A percentile compares a stretch with the other conserved stretches of the same genome.
Evolutionary conservation across 2,329 filamentous ascomycete species (phyloP).

Genomic region (Atkinsonella texensis): DNA sequence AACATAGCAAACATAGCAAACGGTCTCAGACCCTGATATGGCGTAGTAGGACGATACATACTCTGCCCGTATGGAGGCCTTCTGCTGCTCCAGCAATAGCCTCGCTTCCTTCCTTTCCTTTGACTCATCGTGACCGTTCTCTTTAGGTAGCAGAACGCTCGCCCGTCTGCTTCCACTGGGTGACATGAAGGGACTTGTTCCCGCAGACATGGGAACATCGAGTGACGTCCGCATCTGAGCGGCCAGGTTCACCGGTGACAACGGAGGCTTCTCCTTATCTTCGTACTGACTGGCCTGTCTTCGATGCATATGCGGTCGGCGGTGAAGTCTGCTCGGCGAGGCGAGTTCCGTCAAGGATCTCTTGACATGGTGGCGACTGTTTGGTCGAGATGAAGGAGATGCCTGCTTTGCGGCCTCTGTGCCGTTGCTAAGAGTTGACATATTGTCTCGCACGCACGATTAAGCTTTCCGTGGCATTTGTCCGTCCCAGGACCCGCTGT

Average conservation of each 20-base stretch:
- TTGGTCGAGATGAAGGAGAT: constrained; percentile 10
- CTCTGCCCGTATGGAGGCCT: constrained; percentile 19
- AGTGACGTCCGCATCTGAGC: constrained; percentile 27
- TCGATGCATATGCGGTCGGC: constrained; percentile 24
- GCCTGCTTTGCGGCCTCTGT: constrained; percentile 1
- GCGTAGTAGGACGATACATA: constrained; percentile 10
- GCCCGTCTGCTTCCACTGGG: constrained; percentile 30
- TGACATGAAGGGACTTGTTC: constrained; percentile 30
- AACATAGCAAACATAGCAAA: not conserved
- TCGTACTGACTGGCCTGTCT: constrained; percentile 17
- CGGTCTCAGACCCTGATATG: not conserved
- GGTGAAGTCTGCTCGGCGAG: constrained; percentile 31
- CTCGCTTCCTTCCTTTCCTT: constrained; percentile 32
- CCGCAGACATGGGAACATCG: constrained; percentile 34
- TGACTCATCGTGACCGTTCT: constrained; percentile 19
- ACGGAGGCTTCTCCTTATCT: constrained; percentile 14
- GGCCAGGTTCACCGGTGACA: constrained; percentile 3
- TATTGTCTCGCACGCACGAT: not conserved
- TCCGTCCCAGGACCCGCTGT: not conserved
- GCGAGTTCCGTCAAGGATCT: constrained; percentile 44
- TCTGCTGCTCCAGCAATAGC: constrained; percentile 25
- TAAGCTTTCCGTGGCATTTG: not conserved
- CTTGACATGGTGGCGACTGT: constrained; percentile 38
- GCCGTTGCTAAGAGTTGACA: constrained; percentile 7
- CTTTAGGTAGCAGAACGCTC: constrained; percentile 25